These are phyloP conservation scores for Debaryomyces sp. DNA, from an alignment of 1,139 yeast species.

Conservation along the genomic window DNA sequence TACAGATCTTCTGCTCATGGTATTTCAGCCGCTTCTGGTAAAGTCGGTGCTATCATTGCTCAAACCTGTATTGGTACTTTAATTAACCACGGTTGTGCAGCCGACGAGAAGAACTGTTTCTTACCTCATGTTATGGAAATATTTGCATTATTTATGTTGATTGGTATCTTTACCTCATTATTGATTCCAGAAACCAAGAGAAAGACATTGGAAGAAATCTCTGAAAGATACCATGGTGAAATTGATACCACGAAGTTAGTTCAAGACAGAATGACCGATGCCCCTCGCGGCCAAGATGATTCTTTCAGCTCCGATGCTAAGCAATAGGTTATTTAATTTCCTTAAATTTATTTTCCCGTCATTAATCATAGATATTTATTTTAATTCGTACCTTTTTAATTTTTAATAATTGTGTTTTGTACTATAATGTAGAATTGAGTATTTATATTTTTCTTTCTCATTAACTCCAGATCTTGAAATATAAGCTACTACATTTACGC, in stretches of 20 bases:
- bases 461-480: background rate
- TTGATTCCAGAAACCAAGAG: slow-evolving; percentile 89
- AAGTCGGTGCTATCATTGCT: slow-evolving; percentile 95
- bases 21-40: slow-evolving; percentile 94
- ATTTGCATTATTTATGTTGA: slow-evolving; percentile 86
- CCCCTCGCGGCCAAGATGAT: slow-evolving; percentile 25
- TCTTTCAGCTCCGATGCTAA: slow-evolving; percentile 30
- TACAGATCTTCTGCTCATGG: slow-evolving; percentile 99
- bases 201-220: slow-evolving; percentile 79
- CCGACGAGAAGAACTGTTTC: slow-evolving; percentile 65
- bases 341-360: background rate
- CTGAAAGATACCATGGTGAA: slow-evolving; percentile 80
- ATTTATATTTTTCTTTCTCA: background rate
- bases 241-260: slow-evolving; percentile 50
- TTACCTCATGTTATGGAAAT: slow-evolving; percentile 91
- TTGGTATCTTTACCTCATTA: slow-evolving; percentile 66
- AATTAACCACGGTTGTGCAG: slow-evolving; percentile 73
- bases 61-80: slow-evolving; percentile 88
- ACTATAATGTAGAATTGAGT: background rate
- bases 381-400: background rate
- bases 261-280: slow-evolving; percentile 33
- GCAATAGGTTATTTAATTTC: slow-evolving; percentile 9
- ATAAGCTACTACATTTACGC: background rate
- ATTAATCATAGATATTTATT: background rate
- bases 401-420: background rate